Conservation (phyloP, 2,329 filamentous ascomycete species). For the Mycosphaerelloides madeirae region DNA sequence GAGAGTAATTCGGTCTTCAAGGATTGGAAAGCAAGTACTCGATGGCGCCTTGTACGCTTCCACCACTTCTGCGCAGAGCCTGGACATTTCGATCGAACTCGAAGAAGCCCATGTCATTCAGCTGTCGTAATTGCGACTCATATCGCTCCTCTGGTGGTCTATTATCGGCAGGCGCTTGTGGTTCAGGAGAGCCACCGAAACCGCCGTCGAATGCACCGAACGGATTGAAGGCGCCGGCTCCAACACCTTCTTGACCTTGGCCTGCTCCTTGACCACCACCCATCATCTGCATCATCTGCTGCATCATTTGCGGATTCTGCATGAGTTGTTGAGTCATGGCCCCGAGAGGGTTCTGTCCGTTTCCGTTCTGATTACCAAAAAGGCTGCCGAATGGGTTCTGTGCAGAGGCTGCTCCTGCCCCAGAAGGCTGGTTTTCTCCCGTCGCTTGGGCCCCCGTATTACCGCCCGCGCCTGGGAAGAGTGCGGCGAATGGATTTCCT, state of each 20-base stretch:
- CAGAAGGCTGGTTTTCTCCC: slow-evolving; percentile 44
- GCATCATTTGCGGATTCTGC: slow-evolving; percentile 56
- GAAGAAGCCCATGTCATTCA: slow-evolving; percentile 99
- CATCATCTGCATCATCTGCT: slow-evolving; percentile 52
- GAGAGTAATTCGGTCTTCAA: too few relatives aligned
- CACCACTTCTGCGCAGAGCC: slow-evolving; percentile 80
- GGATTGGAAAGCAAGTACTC: slow-evolving; percentile 63
- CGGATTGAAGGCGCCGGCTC: slow-evolving; percentile 42
- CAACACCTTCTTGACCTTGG: slow-evolving; percentile 28
- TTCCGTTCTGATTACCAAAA: slow-evolving; percentile 41
- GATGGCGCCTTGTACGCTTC: slow-evolving; percentile 88
- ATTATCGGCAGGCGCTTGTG: slow-evolving; percentile 65
- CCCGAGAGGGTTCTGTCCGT: slow-evolving; percentile 43
- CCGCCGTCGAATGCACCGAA: slow-evolving; percentile 31
- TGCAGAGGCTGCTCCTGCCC: slow-evolving; percentile 22
- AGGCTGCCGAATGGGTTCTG: slow-evolving; percentile 66
- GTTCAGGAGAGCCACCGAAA: slow-evolving; percentile 27
- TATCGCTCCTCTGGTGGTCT: slow-evolving; percentile 92
- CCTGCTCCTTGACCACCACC: slow-evolving; percentile 44
- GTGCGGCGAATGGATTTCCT: slow-evolving; percentile 57
- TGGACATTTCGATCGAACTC: slow-evolving; percentile 93
- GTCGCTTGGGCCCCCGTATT: slow-evolving; percentile 21
- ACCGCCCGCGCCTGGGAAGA: slow-evolving; percentile 44
- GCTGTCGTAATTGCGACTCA: slow-evolving; percentile 78
- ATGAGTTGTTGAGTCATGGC: slow-evolving; percentile 45